Evolutionary conservation across 129 eudicot species (phyloP).

Genomic region (Solidago caesia): DNA sequence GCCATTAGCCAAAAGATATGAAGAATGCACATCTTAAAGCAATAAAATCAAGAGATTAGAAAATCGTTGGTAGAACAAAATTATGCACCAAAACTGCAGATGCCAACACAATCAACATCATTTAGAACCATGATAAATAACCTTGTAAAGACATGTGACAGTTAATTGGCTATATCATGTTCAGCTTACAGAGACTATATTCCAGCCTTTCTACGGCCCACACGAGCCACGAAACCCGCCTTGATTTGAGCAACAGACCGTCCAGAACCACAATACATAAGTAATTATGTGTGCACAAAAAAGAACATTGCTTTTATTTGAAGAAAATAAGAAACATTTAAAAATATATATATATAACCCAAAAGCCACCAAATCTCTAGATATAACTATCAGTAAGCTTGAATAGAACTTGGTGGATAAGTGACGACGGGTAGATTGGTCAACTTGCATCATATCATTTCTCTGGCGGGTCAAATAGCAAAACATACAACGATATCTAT

Average conservation of each 20-base stretch:
- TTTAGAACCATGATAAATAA: not conserved
- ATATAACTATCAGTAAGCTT: not conserved
- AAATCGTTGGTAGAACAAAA: not conserved
- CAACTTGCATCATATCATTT: not conserved
- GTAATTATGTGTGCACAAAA: not conserved
- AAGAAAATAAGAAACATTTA: not conserved
- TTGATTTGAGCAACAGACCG: constrained; percentile 29
- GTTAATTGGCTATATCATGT: not conserved
- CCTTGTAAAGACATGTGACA: not conserved
- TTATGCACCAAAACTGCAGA: not conserved
- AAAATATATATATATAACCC: not conserved
- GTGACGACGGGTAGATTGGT: not conserved
- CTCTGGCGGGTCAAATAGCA: not conserved
- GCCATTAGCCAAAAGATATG: not conserved
- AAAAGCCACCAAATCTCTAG: not conserved
- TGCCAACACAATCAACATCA: not conserved
- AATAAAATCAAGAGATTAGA: not conserved
- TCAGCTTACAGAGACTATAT: not conserved
- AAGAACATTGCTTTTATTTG: not conserved
- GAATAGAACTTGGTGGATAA: not conserved
- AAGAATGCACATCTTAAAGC: not conserved
- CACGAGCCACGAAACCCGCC: constrained; percentile 29
- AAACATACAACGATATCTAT: no score
- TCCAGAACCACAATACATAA: constrained; percentile 14
- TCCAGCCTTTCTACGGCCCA: constrained; percentile 26